A percentile compares a stretch with the other conserved stretches of the same genome.
Conservation (phyloP, 164 flowering plant genomes). For the Protea cynaroides region DNA sequence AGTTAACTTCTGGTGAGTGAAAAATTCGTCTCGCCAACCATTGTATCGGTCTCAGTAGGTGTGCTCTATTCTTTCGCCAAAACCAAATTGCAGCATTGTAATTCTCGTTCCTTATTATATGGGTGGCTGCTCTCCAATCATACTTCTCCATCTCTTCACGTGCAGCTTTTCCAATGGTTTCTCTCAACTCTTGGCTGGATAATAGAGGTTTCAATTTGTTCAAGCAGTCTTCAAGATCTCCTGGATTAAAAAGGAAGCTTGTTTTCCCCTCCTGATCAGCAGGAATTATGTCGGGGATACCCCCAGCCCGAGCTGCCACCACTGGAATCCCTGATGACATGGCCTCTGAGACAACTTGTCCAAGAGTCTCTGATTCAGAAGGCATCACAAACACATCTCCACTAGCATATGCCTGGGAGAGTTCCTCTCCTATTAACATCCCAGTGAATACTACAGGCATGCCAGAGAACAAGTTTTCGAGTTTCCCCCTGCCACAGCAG, state of each 20-base stretch:
- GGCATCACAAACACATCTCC: slow-evolving; percentile 97
- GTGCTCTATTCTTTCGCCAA: slow-evolving; percentile 82
- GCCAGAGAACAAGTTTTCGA: slow-evolving; percentile 73
- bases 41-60: slow-evolving; percentile 58
- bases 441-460: slow-evolving; percentile 98
- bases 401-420: slow-evolving; percentile 96
- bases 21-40: slow-evolving; percentile 50
- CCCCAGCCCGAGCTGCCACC: slow-evolving; percentile 93
- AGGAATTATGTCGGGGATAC: slow-evolving; percentile 86
- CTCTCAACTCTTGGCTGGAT: slow-evolving; percentile 43
- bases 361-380: slow-evolving; percentile 97
- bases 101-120: slow-evolving; percentile 74
- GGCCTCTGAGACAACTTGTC: slow-evolving; percentile 89
- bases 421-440: slow-evolving; percentile 86
- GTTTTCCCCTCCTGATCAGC: slow-evolving; percentile 72
- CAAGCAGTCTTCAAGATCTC: slow-evolving; percentile 86
- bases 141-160: slow-evolving; percentile 89
- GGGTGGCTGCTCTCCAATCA: slow-evolving; percentile 90
- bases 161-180: slow-evolving; percentile 74
- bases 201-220: slow-evolving; percentile 65
- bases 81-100: slow-evolving; percentile 98
- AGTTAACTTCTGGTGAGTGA: slow-evolving; percentile 48
- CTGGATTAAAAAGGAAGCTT: slow-evolving; percentile 67
- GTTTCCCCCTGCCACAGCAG: slow-evolving; percentile 53
- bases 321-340: slow-evolving; percentile 98